Base-by-base conservation (phyloP, 257 asterid species). In the Lithospermum erythrorhizon region DNA sequence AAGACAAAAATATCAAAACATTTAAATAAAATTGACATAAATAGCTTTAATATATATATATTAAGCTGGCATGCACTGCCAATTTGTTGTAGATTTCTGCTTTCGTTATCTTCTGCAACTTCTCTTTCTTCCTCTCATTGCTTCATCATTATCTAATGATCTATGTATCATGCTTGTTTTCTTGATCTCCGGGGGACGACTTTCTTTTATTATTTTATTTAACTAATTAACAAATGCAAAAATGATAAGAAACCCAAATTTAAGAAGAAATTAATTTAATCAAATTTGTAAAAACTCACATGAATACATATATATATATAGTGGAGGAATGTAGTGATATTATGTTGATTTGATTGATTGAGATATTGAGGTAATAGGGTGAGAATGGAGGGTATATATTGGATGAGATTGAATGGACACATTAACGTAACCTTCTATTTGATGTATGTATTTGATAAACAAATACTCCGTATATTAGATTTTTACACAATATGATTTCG, bases 71-170 rank as follows among this genome's bases (percentile, higher is more conserved):
- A 11, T 11, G 4, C 67, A 74, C 69, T 66, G 80, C 82, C 79
- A 86, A 82, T 87, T 81, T 82, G 78, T 61, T 67, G 72, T 74
- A 24, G 22, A 53, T 63, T 62, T 62, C 78, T 54, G 67, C 75
- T 45, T 70, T 71, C 59, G 55, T 58, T 70, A 62, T 59, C 65
- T 62, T 71, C 65, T 62, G 53, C 56, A 68, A 56, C 64, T 30
- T 60, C 70, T 53, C 37, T 66, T 59, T 62, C 65, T 68, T 63
- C 68, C 56, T 53, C 63, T 87, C 87, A 79, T 70, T 68, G 25
- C 84, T 79, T 80, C 89, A 93, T 93, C 95, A 89, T 89, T 89
- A 81, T 82, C 87, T 79, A 83, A 90, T 90, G 72, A 83, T 89
- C 72, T 61, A 53, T 15, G 58, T 62, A 61, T 77, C 55, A 17